Conservation (phyloP, 1,284 basidiomycete genomes). For the Hymenochaete sp. region DNA sequence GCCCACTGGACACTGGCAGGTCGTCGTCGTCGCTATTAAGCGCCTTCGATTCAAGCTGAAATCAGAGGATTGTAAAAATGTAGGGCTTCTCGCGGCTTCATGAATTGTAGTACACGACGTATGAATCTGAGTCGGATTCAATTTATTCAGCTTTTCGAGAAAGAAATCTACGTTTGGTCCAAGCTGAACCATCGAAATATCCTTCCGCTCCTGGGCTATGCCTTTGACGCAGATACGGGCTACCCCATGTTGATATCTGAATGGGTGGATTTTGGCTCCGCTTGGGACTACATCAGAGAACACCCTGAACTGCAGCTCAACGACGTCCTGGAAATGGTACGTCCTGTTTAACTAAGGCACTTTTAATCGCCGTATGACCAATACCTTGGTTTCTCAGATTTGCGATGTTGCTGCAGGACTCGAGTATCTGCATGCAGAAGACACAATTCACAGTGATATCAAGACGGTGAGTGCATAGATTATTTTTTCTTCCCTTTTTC, state of each 20-base stretch:
- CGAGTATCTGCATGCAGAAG: conserved; percentile 6
- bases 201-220: conserved; percentile 4
- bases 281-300: background rate
- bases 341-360: background rate
- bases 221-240: conserved; percentile 5
- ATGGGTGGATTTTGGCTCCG: conserved; percentile 17
- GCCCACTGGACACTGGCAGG: background rate
- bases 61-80: conserved; percentile 2
- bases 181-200: conserved; percentile 7
- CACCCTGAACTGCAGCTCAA: background rate
- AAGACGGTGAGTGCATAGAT: conserved; percentile 8
- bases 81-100: background rate
- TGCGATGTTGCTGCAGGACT: conserved; percentile 8
- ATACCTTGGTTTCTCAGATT: background rate
- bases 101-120: background rate
- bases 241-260: conserved; percentile 13
- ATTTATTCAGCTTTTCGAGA: background rate
- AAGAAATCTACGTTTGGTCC: background rate
- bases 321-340: background rate
- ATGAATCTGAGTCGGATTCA: too few species aligned
- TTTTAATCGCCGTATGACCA: background rate
- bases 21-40: background rate
- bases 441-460: conserved; percentile 8
- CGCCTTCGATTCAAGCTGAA: background rate
- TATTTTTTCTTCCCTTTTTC: too few species aligned